Evolutionary conservation across 805 yeast species (phyloP).

Genomic region (Spathaspora sp.): DNA sequence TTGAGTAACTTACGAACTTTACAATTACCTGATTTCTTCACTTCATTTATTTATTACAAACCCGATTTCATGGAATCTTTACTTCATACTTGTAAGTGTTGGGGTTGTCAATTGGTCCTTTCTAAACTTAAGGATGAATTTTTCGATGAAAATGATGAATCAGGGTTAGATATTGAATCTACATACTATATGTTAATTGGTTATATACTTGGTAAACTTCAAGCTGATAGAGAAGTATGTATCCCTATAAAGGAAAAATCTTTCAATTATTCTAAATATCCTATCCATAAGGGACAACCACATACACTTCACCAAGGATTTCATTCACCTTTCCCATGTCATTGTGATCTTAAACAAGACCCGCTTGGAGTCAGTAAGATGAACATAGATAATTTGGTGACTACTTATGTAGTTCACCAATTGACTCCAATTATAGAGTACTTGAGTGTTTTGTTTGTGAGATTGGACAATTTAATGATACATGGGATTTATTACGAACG

Average conservation of each 20-base stretch:
- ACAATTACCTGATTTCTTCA: conserved; percentile 32
- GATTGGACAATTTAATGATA: conserved; percentile 27
- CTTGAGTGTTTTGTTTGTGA: conserved; percentile 17
- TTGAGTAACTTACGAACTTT: conserved; percentile 17
- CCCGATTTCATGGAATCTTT: conserved; percentile 32
- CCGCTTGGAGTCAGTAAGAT: conserved; percentile 17
- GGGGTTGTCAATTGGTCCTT: conserved; percentile 31
- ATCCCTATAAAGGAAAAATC: conserved; percentile 27
- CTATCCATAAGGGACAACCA: conserved; percentile 32
- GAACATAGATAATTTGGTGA: conserved; percentile 30
- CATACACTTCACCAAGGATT: conserved; percentile 30
- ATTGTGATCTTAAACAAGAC: conserved; percentile 20
- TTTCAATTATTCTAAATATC: conserved; percentile 20
- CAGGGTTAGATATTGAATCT: conserved; percentile 19
- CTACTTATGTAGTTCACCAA: conserved; percentile 33
- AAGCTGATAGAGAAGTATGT: conserved; percentile 34
- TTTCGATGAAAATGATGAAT: conserved; percentile 14
- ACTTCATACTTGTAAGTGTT: conserved; percentile 33
- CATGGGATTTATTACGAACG: conserved; percentile 32
- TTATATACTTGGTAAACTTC: conserved; percentile 29
- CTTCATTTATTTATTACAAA: conserved; percentile 34
- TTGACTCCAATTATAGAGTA: conserved; percentile 26
- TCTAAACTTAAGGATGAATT: conserved; percentile 18
- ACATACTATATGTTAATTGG: conserved; percentile 30
- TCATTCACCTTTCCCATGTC: conserved; percentile 18